Conservation (phyloP, 495 filamentous ascomycete species). For the Penicillium nucicola region DNA sequence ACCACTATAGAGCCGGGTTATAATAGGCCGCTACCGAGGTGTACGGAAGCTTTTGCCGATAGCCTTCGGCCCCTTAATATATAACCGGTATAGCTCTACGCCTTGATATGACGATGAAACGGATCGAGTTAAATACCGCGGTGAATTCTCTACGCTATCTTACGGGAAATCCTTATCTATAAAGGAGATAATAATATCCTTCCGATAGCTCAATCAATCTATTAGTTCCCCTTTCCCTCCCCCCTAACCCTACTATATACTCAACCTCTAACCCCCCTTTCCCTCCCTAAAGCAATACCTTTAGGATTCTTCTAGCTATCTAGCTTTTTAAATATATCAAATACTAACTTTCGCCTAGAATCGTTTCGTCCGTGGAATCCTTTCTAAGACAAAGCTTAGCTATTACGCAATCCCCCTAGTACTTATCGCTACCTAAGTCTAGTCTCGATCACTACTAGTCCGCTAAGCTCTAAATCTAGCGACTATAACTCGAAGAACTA, state of each 20-base stretch:
- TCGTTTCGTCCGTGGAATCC: conserved; percentile 16
- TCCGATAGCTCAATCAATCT: background rate
- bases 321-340: conserved; percentile 5
- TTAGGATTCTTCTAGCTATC: background rate
- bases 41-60: background rate
- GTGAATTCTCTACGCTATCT: background rate
- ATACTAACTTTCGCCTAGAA: conserved; percentile 9
- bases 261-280: too few species aligned
- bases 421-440: conserved; percentile 10
- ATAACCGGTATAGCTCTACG: background rate
- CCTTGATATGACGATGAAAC: background rate
- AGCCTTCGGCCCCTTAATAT: background rate
- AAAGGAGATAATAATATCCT: background rate
- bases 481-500: background rate
- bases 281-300: background rate
- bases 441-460: conserved; percentile 10
- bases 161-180: background rate
- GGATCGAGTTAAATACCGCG: background rate
- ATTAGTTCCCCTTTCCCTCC: background rate
- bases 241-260: background rate
- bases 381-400: conserved; percentile 4
- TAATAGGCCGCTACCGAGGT: background rate
- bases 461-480: conserved; percentile 4
- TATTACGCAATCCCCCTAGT: conserved; percentile 2
- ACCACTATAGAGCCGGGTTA: background rate